phyloP scores from a whole-genome alignment of 2,329 filamentous ascomycete species.

The Neocatenulostroma microsporum region DNA sequence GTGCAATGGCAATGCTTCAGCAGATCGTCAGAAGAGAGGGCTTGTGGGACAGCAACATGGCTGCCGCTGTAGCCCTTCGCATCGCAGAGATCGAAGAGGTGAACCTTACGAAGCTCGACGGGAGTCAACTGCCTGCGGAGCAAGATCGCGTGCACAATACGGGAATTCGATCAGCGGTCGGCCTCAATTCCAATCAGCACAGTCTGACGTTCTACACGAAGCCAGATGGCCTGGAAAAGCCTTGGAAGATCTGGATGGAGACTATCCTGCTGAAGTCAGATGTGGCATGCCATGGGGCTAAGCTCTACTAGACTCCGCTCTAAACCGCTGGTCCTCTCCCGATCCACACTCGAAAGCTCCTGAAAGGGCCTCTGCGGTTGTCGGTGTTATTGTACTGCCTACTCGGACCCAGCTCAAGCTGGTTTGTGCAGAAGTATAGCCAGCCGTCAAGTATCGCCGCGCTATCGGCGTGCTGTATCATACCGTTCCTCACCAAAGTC shows the following conservation, averaged over 20 bases:
- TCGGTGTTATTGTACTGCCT: slow-evolving; percentile 36
- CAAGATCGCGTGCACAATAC: slow-evolving; percentile 10
- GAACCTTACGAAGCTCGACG: slow-evolving; percentile 8
- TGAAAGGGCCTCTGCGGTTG: slow-evolving; percentile 31
- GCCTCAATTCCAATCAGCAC: slow-evolving; percentile 6
- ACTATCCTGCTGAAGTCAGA: background rate
- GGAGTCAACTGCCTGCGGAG: slow-evolving; percentile 12
- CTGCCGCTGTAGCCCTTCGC: slow-evolving; percentile 15
- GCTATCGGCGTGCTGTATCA: slow-evolving; percentile 38
- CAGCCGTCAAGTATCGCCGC: slow-evolving; percentile 36
- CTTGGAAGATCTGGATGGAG: slow-evolving; percentile 13
- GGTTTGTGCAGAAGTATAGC: slow-evolving; percentile 39
- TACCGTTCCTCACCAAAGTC: slow-evolving; percentile 32
- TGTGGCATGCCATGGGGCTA: background rate
- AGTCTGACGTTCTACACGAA: slow-evolving; percentile 11
- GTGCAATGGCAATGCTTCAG: slow-evolving; percentile 17
- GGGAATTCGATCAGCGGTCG: slow-evolving; percentile 9
- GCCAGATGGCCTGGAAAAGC: slow-evolving; percentile 11
- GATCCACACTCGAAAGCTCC: slow-evolving; percentile 31
- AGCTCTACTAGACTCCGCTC: background rate
- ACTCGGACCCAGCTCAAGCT: slow-evolving; percentile 30
- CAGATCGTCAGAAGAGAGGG: slow-evolving; percentile 15
- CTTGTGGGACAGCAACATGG: slow-evolving; percentile 10
- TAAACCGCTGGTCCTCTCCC: slow-evolving; percentile 32
- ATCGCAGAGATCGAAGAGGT: slow-evolving; percentile 13